Evolutionary conservation across 2,329 filamentous ascomycete species (phyloP), one percentile per base, ranked within the genome.

Genomic region (Colletotrichum australisinense): DNA sequence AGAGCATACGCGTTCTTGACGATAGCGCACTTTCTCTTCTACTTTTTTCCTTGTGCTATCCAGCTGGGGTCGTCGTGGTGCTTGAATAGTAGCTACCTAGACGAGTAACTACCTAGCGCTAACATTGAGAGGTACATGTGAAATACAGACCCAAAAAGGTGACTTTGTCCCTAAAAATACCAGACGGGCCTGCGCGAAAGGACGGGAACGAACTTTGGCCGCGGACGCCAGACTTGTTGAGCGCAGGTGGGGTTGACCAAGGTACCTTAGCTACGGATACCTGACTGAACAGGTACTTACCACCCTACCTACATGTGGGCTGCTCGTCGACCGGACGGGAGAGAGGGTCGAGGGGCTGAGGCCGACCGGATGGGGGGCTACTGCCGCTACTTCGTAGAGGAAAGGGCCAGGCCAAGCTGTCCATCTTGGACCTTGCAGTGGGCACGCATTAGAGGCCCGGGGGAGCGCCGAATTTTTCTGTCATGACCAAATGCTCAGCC

Each of bases 281-380:
- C 32, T 35, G 4, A 35, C 32, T 35, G 32, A 35, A 12, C 32
- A 12, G 32, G 32, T 35, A 35, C 11, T 35, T 35, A 35, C 11
- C 32, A 35, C 4, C 11, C 32, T 35, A 12, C 32, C 32, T 35
- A 35, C 56, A 28, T 58, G 28, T n/a, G 24, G 24, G 19, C 56
- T 28, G 16, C 28, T 58, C 5, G 14, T 56, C 62, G 46, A 35
- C 60, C 46, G 12, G n/a, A 35, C 28, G 30, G 49, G 49, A 22
- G 28, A 58, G 56, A 53, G 32, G 22, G 65, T 58, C 52, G 69
- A 72, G 69, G 69, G 69, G 65, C 69, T 72, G 69, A 69, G 58
- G 69, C 65, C 69, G 30, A 58, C 49, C 32, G 35, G 52, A 63
- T 14, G 49, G 69, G 69, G 69, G 57, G 38, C 63, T 8, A 55